Evolutionary conservation across 805 yeast species (phyloP).

Genomic region (Grigorovia yakushimaensis): DNA sequence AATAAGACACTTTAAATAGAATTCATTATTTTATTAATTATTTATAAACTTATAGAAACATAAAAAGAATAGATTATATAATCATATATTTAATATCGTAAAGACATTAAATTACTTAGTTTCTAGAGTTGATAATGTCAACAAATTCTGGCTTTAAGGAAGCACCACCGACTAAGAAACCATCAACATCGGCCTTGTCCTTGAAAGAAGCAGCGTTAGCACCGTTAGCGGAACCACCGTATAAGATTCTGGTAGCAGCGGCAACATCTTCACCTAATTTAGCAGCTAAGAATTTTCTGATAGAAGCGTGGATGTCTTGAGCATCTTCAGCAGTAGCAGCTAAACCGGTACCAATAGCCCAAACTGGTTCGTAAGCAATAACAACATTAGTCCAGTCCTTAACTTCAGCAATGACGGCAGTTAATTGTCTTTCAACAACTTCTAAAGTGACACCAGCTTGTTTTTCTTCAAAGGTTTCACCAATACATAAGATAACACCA

Average conservation of each 20-base stretch:
- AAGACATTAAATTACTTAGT: conserved; percentile 29
- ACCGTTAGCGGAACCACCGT: conserved; percentile 98
- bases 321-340: conserved; percentile 99
- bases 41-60: neutral
- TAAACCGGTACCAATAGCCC: conserved; percentile 99
- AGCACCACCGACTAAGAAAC: conserved; percentile 99
- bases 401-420: conserved; percentile 74
- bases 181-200: conserved; percentile 90
- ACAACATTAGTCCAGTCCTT: conserved; percentile 88
- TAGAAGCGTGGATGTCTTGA: conserved; percentile 82
- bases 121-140: conserved; percentile 89
- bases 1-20: no score
- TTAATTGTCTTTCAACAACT: conserved; percentile 81
- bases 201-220: conserved; percentile 83
- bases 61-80: conserved; percentile 1
- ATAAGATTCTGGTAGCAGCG: conserved; percentile 74
- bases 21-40: neutral
- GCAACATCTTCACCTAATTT: conserved; percentile 76
- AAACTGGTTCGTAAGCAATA: conserved; percentile 97
- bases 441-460: conserved; percentile 77
- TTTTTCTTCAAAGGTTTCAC: conserved; percentile 95
- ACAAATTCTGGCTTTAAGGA: conserved; percentile 96
- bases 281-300: conserved; percentile 72
- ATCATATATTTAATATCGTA: neutral
- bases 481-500: conserved; percentile 90